Evolutionary conservation across 352 stramenopile species (phyloP).

Genomic region (Globisporangium uncinulatum): DNA sequence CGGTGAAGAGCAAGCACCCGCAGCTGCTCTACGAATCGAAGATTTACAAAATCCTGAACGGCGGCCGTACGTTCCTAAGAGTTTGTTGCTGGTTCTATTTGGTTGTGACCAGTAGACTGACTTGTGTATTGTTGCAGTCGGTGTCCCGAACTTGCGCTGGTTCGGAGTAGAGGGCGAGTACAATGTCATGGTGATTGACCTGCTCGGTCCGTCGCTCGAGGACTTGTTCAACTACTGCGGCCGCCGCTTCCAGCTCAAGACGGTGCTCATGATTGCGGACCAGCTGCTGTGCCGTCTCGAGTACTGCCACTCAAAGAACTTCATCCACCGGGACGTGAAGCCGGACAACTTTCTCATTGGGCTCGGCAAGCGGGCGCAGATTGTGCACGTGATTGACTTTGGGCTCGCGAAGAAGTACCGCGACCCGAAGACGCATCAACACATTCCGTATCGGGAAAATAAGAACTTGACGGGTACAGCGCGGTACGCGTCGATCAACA

Average conservation of each 20-base stretch:
- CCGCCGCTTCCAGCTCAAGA: constrained; percentile 92
- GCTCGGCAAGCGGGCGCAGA: constrained; percentile 81
- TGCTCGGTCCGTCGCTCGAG: constrained; percentile 94
- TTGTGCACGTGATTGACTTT: constrained; percentile 87
- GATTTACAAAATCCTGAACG: constrained; percentile 99
- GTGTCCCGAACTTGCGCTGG: constrained; percentile 98
- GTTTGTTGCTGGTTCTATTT: too few species aligned
- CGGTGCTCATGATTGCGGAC: constrained; percentile 92
- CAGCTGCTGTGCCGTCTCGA: constrained; percentile 83
- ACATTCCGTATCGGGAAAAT: constrained; percentile 90
- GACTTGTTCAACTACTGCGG: constrained; percentile 89
- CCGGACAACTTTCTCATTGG: constrained; percentile 90
- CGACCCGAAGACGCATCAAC: constrained; percentile 84
- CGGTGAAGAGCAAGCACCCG: constrained; percentile 95
- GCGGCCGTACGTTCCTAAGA: constrained; percentile 87
- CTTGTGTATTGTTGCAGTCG: constrained; percentile 73
- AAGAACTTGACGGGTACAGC: constrained; percentile 94
- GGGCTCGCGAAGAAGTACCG: constrained; percentile 89
- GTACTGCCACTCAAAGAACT: constrained; percentile 88
- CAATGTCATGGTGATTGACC: constrained; percentile 99
- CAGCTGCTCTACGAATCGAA: constrained; percentile 99
- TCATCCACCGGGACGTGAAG: constrained; percentile 89
- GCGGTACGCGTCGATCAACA: constrained; percentile 98
- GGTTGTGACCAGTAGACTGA: background rate
- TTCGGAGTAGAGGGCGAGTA: constrained; percentile 99